These are phyloP conservation scores for Hymenoscyphus albidus DNA, from an alignment of 2,329 filamentous ascomycete genomes.

Conservation along the genomic window DNA sequence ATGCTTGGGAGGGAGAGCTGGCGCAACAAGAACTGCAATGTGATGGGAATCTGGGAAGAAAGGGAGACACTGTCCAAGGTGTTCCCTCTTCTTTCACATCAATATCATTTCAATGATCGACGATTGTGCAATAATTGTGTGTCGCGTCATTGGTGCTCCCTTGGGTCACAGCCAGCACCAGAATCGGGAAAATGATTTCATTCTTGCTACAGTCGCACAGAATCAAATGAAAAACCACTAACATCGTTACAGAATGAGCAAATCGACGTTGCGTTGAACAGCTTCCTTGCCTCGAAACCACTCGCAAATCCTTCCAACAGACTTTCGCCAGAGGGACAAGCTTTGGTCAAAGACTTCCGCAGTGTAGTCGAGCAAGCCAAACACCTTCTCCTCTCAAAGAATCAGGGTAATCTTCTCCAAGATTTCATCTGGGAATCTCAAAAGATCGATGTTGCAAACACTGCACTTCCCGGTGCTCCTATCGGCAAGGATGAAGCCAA, in stretches of 20 bases:
- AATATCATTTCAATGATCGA: background rate
- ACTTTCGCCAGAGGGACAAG: slow-evolving; percentile 77
- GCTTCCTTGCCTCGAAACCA: slow-evolving; percentile 68
- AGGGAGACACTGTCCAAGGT: background rate
- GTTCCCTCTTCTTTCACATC: background rate
- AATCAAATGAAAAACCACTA: background rate
- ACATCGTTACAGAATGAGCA: slow-evolving; percentile 51
- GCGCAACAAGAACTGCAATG: background rate
- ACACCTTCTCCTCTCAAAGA: slow-evolving; percentile 83
- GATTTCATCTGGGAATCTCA: slow-evolving; percentile 96
- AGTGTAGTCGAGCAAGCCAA: slow-evolving; percentile 83
- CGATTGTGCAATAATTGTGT: background rate
- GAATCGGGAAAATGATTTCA: background rate
- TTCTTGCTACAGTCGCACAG: background rate
- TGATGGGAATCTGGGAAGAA: too few relatives aligned
- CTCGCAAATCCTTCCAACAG: slow-evolving; percentile 68
- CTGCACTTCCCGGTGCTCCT: slow-evolving; percentile 60
- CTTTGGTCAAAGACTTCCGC: slow-evolving; percentile 72
- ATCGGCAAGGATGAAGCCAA: slow-evolving; percentile 72
- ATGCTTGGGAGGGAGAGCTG: background rate
- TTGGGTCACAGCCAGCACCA: background rate
- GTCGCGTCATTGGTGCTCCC: background rate
- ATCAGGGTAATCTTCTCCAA: slow-evolving; percentile 88
- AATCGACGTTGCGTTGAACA: slow-evolving; percentile 92
- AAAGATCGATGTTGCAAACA: slow-evolving; percentile 61